Percentiles rank a stretch among this genome's conserved stretches.
Conservation (phyloP, 2,329 filamentous ascomycete species). For the Xylariales sp. region DNA sequence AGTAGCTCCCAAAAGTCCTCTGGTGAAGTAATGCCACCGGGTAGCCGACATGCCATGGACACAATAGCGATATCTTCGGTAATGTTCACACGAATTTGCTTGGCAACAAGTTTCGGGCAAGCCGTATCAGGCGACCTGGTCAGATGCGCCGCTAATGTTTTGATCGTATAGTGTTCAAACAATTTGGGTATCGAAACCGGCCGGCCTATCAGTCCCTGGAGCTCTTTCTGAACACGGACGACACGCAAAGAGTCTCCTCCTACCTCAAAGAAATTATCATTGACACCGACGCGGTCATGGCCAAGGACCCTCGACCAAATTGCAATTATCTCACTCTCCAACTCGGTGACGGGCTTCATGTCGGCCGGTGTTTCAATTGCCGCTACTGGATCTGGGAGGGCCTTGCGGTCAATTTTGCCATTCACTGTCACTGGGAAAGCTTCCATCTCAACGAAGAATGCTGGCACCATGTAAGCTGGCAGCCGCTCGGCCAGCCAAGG, state of each 20-base stretch:
- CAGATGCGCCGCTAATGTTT: constrained; percentile 20
- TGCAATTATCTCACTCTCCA: constrained; percentile 17
- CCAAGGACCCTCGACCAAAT: constrained; percentile 23
- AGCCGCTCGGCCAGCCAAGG: constrained; percentile 20
- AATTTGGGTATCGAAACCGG: constrained; percentile 18
- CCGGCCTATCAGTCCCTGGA: constrained; percentile 19
- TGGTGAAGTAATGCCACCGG: constrained; percentile 25
- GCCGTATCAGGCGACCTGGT: constrained; percentile 1
- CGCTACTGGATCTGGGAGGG: constrained; percentile 18
- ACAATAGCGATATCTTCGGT: constrained; percentile 24
- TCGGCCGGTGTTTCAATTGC: constrained; percentile 1
- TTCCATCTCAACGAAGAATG: constrained; percentile 23
- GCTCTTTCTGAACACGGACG: constrained; percentile 20
- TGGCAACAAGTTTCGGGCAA: not conserved
- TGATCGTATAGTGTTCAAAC: constrained; percentile 24
- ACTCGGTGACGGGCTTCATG: constrained; percentile 12
- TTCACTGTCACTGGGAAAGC: constrained; percentile 21
- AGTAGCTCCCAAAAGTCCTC: constrained; percentile 31
- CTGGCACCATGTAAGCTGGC: constrained; percentile 23
- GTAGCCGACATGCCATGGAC: constrained; percentile 29
- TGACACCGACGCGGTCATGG: constrained; percentile 16
- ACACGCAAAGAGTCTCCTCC: constrained; percentile 24
- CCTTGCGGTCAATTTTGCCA: constrained; percentile 24
- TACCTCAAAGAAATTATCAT: constrained; percentile 26
- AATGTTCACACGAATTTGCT: not conserved